Base-by-base conservation (phyloP, 2,329 filamentous ascomycete species). In the Byssochlamys sp. region DNA sequence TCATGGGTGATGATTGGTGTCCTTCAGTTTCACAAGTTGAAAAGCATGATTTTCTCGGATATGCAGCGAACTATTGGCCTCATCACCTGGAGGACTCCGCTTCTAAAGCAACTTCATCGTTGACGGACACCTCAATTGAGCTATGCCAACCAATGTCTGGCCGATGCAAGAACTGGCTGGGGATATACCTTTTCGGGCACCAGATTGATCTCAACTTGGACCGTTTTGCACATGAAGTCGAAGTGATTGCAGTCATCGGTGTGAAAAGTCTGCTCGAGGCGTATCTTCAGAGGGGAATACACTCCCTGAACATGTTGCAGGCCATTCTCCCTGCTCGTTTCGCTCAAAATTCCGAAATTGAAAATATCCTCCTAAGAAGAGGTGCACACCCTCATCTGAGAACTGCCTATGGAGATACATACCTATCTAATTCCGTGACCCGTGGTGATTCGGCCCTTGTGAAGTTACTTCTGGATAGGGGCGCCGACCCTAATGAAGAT, bases 401-500 rank as follows among this genome's bases (percentile, higher is more conserved):
- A 48, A 19, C 24, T 12, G 5, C 25, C 7, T 29, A 19, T 6
- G 53, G 35, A 2, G 29, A 55, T 1, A 55, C 29, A 25, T 45
- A 35, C 19, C 3, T 55, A 1, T 28, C 19, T 9, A 24, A 4
- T 45, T 33, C 53, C 14, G 31, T 45, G 10, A 5, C 10, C 5
- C 1, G 28, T n/a, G 53, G 33, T 11, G 7, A 55, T 12, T 24
- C 12, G 1, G 25, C 19, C 11, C 19, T 61, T 4, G 45, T 58
- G 10, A 59, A 54, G 26, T 2, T 55, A 25, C 56, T 61, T 11
- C 52, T 58, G 6, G 50, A 56, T 2, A 60, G 35, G 11, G 53
- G 53, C 10, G 53, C 31, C 11, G 53, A 55, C n/a, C 53, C 31
- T 4, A 55, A 55, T 54, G 52, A 33, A 19, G 19, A 35, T 5